Conservation (phyloP, 345 rosid species). For the Diplotaxis tenuifolia region DNA sequence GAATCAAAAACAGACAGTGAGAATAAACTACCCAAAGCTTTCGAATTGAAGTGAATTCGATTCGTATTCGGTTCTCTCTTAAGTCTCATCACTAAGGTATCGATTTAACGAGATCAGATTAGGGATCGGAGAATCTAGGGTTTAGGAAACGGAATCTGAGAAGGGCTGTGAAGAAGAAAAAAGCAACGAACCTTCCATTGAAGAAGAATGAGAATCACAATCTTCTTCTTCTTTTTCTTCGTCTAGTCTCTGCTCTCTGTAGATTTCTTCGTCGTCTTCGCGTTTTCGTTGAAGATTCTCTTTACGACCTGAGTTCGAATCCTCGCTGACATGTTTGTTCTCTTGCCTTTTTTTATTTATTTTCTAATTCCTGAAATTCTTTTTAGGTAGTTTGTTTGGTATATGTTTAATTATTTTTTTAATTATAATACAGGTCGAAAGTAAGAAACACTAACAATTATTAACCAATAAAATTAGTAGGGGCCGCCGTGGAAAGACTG, state of each 20-base stretch:
- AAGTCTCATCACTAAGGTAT: slow-evolving; percentile 1
- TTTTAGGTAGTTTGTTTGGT: slow-evolving; percentile 34
- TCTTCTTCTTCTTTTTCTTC: slow-evolving; percentile 20
- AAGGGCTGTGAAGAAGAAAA: neutral
- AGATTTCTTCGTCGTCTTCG: slow-evolving; percentile 19
- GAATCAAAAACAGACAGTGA: neutral
- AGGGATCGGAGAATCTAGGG: slow-evolving; percentile 25
- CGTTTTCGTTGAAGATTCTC: slow-evolving; percentile 24
- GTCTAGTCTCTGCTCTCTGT: neutral
- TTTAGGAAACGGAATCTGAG: slow-evolving; percentile 13
- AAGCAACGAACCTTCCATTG: slow-evolving; percentile 37
- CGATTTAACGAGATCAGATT: slow-evolving; percentile 1
- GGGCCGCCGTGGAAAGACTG: slow-evolving; percentile 28
- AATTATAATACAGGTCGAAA: slow-evolving; percentile 38
- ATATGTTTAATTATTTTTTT: neutral
- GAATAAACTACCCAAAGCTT: neutral
- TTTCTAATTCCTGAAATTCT: slow-evolving; percentile 9
- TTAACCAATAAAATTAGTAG: slow-evolving; percentile 11
- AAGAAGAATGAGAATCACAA: neutral
- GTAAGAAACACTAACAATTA: slow-evolving; percentile 31
- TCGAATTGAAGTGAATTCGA: neutral
- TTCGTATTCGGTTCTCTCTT: neutral
- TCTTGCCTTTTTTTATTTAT: slow-evolving; percentile 13
- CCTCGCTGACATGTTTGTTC: slow-evolving; percentile 33
- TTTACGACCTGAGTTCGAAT: slow-evolving; percentile 24